A percentile compares a stretch with the other conserved stretches of the same genome.
phyloP scores from a whole-genome alignment of 257 asterid genomes.

The Schizonepeta tenuifolia region DNA sequence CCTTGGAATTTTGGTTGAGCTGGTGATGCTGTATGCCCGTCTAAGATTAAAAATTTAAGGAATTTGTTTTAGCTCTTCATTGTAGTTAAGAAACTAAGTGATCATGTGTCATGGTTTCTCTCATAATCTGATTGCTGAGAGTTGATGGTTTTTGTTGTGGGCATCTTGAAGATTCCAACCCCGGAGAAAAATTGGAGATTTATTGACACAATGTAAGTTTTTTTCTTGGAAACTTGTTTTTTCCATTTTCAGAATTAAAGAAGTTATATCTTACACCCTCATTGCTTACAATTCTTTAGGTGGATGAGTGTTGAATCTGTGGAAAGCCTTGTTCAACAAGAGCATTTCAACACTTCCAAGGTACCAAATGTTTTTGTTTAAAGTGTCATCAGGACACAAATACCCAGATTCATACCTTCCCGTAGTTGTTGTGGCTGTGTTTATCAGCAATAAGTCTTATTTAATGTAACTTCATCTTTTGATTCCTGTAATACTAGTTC shows the following conservation, averaged over 20 bases:
- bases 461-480: constrained; percentile 18
- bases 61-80: constrained; percentile 11
- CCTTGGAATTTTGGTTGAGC: constrained; percentile 24
- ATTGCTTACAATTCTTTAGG: constrained; percentile 47
- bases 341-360: constrained; percentile 53
- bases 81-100: constrained; percentile 3
- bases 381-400: neutral
- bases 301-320: constrained; percentile 75
- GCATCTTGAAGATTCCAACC: constrained; percentile 46
- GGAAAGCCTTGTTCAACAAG: constrained; percentile 45
- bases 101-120: neutral
- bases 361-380: constrained; percentile 43
- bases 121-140: constrained; percentile 30
- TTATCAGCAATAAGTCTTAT: constrained; percentile 1
- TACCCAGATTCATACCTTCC: neutral
- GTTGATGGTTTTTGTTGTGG: constrained; percentile 34
- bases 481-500: constrained; percentile 33
- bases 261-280: constrained; percentile 31
- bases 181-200: constrained; percentile 60
- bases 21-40: constrained; percentile 16
- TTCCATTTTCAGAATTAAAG: constrained; percentile 25
- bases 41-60: constrained; percentile 23
- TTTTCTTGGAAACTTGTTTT: constrained; percentile 24
- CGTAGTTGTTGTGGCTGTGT: constrained; percentile 4
- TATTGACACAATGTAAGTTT: constrained; percentile 66